phyloP scores from a whole-genome alignment of 2,329 filamentous ascomycete species.

The Fusarium sp. region DNA sequence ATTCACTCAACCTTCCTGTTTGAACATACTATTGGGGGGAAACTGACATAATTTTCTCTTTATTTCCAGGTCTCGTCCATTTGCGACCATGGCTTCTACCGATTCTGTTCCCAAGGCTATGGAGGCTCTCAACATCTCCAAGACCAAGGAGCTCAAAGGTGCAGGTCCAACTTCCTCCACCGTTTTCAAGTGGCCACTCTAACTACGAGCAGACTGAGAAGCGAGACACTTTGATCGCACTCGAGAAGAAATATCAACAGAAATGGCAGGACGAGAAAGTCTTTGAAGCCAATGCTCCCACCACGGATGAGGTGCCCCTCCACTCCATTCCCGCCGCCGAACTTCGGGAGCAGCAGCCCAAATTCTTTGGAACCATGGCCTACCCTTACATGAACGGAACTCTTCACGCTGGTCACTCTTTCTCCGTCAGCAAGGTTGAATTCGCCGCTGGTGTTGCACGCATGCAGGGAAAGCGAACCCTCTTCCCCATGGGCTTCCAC shows the following conservation, averaged over 20 bases:
- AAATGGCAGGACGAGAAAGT: constrained; percentile 62
- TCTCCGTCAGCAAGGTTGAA: constrained; percentile 92
- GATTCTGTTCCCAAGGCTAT: constrained; percentile 56
- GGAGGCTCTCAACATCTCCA: constrained; percentile 61
- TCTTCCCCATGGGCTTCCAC: constrained; percentile 95
- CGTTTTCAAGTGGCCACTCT: neutral
- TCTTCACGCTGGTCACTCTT: constrained; percentile 89
- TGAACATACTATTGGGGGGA: neutral
- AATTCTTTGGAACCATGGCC: constrained; percentile 77
- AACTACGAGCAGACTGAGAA: constrained; percentile 74
- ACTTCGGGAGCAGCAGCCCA: constrained; percentile 81
- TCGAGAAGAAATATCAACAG: constrained; percentile 92
- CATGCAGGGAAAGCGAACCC: constrained; percentile 86
- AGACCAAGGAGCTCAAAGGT: constrained; percentile 68
- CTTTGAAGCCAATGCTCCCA: constrained; percentile 88
- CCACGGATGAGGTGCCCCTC: constrained; percentile 77
- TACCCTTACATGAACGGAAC: constrained; percentile 83
- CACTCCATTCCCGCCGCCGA: constrained; percentile 76
- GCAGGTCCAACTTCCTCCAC: constrained; percentile 47
- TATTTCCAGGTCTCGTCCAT: constrained; percentile 36
- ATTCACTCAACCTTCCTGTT: neutral
- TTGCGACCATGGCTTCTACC: constrained; percentile 54
- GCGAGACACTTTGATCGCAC: constrained; percentile 79
- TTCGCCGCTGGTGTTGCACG: constrained; percentile 86
- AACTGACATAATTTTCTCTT: constrained; percentile 11